Base-by-base conservation (phyloP, 148 eudicot species). In the Chenopodium berlandieri region DNA sequence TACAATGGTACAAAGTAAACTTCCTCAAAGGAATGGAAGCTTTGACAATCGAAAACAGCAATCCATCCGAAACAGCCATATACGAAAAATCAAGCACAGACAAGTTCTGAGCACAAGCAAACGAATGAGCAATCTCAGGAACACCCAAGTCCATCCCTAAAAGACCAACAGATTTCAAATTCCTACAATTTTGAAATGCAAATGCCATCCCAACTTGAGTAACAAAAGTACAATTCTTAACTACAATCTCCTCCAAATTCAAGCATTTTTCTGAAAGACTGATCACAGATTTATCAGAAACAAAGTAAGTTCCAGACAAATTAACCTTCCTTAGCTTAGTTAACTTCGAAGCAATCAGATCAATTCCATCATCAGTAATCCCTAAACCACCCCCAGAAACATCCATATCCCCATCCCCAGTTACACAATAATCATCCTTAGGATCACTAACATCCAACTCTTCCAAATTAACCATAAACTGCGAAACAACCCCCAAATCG, bases 341-440 rank as follows among this genome's bases (percentile, higher is more conserved):
- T 8, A 93, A 65, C 62, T 76, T 87, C 4, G 78, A 80, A 71
- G 92, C 89, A 83, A 93, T 63, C 46, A 84, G 67, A 74, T 83
- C 82, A 58, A 93, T 76, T 30, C 94, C 97, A 69, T 23, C 27
- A 87, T 93, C 94, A 62, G 91, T 90, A 56, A 93, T 86, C 85
- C 85, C 86, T n/a, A 70, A 58, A 54, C 52, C 22, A 30, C 72
- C 78, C 67, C 81, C 84, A 83, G 68, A 23, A 19, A 67, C 1
- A 23, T 58, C 76, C 83, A 71, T 23, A 17, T 37, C 67, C 37
- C 78, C 83, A 17, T 37, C 67, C 37, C 78, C 83, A 65, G 84
- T 83, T 23, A 87, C 68, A 80, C 84, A 20, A 82, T 75, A 82
- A 69, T 85, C 87, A 74, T 82, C 87, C 34, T 60, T 78, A 44